phyloP scores from a whole-genome alignment of 352 stramenopile species.

The Phytophthora pistaciae region DNA sequence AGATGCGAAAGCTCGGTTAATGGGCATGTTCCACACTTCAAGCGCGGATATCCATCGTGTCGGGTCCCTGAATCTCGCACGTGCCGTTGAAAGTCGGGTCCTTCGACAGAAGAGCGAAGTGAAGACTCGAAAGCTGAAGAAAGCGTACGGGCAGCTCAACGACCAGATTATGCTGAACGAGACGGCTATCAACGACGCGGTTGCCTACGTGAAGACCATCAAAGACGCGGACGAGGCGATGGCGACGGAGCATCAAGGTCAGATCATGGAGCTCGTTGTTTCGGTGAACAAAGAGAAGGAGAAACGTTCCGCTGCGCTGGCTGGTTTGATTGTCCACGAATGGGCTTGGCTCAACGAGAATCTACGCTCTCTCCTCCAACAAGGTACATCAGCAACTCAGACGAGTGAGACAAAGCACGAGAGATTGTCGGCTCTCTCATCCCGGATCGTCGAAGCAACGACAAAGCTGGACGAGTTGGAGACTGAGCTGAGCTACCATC shows the following conservation, averaged over 20 bases:
- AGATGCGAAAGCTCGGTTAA: too few relatives aligned
- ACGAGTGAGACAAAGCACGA: too few relatives aligned
- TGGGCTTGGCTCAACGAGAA: not conserved
- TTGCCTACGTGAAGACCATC: not conserved
- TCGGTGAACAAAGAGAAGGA: not conserved
- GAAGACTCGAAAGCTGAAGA: not conserved
- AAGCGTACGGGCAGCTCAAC: not conserved
- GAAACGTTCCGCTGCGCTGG: not conserved
- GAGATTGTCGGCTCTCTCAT: too few relatives aligned
- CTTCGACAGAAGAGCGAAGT: too few relatives aligned
- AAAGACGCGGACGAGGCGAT: not conserved
- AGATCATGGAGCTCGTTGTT: not conserved
- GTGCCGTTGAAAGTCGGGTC: too few relatives aligned
- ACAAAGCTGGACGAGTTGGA: too few relatives aligned
- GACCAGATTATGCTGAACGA: not conserved
- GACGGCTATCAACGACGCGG: not conserved
- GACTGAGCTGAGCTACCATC: too few relatives aligned
- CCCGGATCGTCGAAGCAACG: too few relatives aligned
- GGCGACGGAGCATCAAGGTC: not conserved
- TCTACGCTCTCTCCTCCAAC: not conserved
- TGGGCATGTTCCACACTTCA: too few relatives aligned
- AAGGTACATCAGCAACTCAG: too few relatives aligned
- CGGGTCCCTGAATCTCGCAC: too few relatives aligned
- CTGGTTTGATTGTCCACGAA: not conserved
- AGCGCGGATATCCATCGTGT: too few relatives aligned